Conservation (phyloP, 305 asterid species). For the Nicotiana rustica region DNA sequence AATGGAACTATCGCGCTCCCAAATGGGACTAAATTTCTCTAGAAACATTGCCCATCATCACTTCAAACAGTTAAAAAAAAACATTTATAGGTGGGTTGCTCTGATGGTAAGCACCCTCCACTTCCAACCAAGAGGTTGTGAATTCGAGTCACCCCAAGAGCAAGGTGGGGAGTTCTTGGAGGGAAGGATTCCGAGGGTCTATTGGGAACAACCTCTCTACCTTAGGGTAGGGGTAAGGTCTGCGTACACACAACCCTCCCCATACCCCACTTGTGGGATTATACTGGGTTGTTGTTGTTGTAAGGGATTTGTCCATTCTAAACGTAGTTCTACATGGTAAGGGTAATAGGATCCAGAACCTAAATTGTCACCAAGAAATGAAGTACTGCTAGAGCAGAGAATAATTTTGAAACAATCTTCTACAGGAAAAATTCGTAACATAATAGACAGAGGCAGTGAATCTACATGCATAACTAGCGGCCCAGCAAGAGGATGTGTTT, state of each 20-base stretch:
- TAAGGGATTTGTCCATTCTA: not conserved
- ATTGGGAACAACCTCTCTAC: no score
- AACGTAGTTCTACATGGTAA: not conserved
- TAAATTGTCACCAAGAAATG: not conserved
- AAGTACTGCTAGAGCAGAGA: not conserved
- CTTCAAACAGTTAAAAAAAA: not conserved
- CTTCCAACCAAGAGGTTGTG: no score
- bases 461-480: not conserved
- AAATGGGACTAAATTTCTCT: not conserved
- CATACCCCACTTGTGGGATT: no score
- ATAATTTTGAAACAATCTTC: constrained; percentile 4
- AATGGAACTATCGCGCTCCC: not conserved
- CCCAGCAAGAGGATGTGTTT: not conserved
- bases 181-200: no score
- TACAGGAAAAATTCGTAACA: not conserved
- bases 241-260: no score
- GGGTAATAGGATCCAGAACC: not conserved
- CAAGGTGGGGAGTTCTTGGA: no score
- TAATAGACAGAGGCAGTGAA: not conserved
- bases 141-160: no score
- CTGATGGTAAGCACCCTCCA: no score
- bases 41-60: not conserved
- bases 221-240: no score
- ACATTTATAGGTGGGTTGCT: no score
- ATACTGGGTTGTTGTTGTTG: no score